A percentile compares a stretch with the other conserved stretches of the same genome.
Evolutionary conservation across 1,284 basidiomycete genomes (phyloP).

Genomic region (Fomes fomentarius): DNA sequence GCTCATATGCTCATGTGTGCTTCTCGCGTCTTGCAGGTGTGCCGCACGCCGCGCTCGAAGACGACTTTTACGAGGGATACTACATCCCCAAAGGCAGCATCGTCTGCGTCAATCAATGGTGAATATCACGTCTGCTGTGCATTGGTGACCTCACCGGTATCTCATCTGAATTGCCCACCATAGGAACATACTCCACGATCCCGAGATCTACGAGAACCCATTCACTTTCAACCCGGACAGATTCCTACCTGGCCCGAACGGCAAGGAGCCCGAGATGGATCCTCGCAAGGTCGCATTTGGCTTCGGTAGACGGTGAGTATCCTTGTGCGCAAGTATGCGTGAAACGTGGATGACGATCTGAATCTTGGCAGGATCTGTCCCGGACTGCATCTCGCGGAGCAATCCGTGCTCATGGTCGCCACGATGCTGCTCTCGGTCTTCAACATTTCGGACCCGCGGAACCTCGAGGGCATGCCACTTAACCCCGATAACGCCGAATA

Average conservation of each 20-base stretch:
- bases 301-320: slow-evolving; percentile 32
- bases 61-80: slow-evolving; percentile 35
- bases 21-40: slow-evolving; percentile 17
- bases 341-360: not conserved
- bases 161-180: not conserved
- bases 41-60: slow-evolving; percentile 29
- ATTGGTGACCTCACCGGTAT: too few species aligned
- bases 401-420: slow-evolving; percentile 33
- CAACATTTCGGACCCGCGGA: slow-evolving; percentile 31
- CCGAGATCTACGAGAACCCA: slow-evolving; percentile 30
- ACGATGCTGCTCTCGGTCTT: slow-evolving; percentile 35
- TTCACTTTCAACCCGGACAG: slow-evolving; percentile 34
- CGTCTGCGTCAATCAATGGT: slow-evolving; percentile 32
- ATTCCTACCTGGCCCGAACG: slow-evolving; percentile 24
- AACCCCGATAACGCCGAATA: slow-evolving; percentile 25
- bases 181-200: slow-evolving; percentile 35
- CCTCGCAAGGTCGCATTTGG: slow-evolving; percentile 31
- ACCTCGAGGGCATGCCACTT: slow-evolving; percentile 23
- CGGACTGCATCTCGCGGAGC: slow-evolving; percentile 34
- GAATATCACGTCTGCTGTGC: not conserved
- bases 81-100: slow-evolving; percentile 33
- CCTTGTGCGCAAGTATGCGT: not conserved
- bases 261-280: slow-evolving; percentile 23
- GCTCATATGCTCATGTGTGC: not conserved
- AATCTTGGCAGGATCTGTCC: slow-evolving; percentile 23